Conservation (phyloP, 805 yeast species). For the Saturnispora kantuleensis region DNA sequence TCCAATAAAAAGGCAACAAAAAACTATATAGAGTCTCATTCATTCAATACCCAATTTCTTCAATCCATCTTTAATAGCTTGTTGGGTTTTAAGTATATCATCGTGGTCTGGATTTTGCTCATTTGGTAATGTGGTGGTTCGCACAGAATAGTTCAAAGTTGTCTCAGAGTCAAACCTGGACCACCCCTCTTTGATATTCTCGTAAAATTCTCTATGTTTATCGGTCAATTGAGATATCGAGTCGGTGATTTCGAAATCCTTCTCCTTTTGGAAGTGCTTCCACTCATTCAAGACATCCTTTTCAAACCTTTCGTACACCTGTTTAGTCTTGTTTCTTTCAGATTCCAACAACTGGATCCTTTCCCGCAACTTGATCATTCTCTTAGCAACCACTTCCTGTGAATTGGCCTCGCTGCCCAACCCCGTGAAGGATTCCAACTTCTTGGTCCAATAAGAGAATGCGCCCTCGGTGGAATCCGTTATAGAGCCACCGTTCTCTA, state of each 20-base stretch:
- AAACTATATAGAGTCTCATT: neutral
- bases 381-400: slow-evolving; percentile 34
- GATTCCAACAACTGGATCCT: slow-evolving; percentile 35
- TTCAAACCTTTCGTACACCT: slow-evolving; percentile 38
- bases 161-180: slow-evolving; percentile 25
- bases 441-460: slow-evolving; percentile 31
- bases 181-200: slow-evolving; percentile 63
- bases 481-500: slow-evolving; percentile 28
- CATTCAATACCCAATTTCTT: slow-evolving; percentile 8
- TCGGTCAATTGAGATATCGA: slow-evolving; percentile 68
- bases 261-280: slow-evolving; percentile 67
- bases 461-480: slow-evolving; percentile 29
- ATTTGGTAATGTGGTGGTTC: neutral
- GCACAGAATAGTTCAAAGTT: too few relatives aligned
- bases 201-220: slow-evolving; percentile 64
- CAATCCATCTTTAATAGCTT: slow-evolving; percentile 15
- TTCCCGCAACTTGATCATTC: slow-evolving; percentile 30
- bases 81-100: slow-evolving; percentile 20
- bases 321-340: slow-evolving; percentile 35
- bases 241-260: slow-evolving; percentile 64
- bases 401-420: slow-evolving; percentile 25
- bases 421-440: slow-evolving; percentile 39
- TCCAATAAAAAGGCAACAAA: neutral
- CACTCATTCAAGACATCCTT: slow-evolving; percentile 39
- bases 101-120: slow-evolving; percentile 17